Conservation (phyloP, 1,139 yeast genomes). For the Scheffersomyces stambukii region DNA sequence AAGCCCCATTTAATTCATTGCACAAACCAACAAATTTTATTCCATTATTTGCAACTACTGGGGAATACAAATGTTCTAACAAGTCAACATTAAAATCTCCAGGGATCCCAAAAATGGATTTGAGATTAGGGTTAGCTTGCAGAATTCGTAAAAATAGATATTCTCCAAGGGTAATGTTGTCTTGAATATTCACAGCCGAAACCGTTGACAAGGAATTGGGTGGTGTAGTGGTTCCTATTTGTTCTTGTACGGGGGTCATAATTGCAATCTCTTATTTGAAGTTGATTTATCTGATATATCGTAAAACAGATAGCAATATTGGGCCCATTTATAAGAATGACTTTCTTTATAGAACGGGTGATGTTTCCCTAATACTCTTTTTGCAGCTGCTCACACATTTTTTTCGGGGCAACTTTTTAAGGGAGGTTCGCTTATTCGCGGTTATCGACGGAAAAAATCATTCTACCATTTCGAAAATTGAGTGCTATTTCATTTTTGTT, state of each 20-base stretch:
- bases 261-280: no score
- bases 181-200: constrained; percentile 4
- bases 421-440: no score
- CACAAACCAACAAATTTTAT: constrained; percentile 28
- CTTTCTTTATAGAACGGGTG: no score
- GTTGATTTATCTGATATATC: no score
- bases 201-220: constrained; percentile 1
- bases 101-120: constrained; percentile 36
- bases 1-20: constrained; percentile 48
- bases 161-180: constrained; percentile 33
- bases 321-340: no score
- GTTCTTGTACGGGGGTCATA: constrained; percentile 10
- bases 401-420: no score
- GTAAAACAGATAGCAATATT: no score
- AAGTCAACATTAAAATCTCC: constrained; percentile 40
- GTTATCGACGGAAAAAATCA: no score
- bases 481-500: no score
- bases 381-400: no score
- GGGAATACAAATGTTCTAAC: constrained; percentile 32
- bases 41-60: constrained; percentile 18
- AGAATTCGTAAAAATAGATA: constrained; percentile 32
- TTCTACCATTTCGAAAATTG: no score
- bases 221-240: not conserved
- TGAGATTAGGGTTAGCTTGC: constrained; percentile 34
- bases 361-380: no score